Percentiles rank a stretch among this genome's conserved stretches.
phyloP scores from a whole-genome alignment of 768 basidiomycete species.

The Xerocomellus amylosporus region DNA sequence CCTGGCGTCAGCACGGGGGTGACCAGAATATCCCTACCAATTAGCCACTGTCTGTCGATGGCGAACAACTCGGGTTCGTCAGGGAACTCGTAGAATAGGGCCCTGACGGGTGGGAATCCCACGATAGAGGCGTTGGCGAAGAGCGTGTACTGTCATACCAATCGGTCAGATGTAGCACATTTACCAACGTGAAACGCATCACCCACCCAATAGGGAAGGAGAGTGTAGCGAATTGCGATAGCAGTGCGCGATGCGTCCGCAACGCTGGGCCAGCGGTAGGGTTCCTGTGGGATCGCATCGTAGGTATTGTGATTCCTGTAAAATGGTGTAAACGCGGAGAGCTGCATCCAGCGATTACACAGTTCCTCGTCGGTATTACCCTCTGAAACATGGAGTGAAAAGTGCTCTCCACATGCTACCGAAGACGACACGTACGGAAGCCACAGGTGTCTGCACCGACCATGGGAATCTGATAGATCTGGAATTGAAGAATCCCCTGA shows the following conservation, averaged over 20 bases:
- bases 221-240: slow-evolving; percentile 59
- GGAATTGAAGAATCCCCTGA: slow-evolving; percentile 78
- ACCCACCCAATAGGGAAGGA: slow-evolving; percentile 75
- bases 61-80: slow-evolving; percentile 60
- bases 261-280: slow-evolving; percentile 75
- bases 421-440: slow-evolving; percentile 17
- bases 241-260: slow-evolving; percentile 69
- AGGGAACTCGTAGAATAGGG: slow-evolving; percentile 77
- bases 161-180: slow-evolving; percentile 26
- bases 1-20: slow-evolving; percentile 73
- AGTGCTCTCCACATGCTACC: not conserved
- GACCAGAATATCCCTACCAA: slow-evolving; percentile 68
- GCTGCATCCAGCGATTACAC: slow-evolving; percentile 81
- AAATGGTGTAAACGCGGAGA: slow-evolving; percentile 75
- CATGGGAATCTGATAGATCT: slow-evolving; percentile 76
- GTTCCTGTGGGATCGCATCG: slow-evolving; percentile 70
- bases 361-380: slow-evolving; percentile 75
- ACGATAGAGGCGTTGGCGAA: slow-evolving; percentile 60
- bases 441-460: slow-evolving; percentile 68
- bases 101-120: slow-evolving; percentile 68
- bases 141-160: slow-evolving; percentile 52
- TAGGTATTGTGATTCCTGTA: slow-evolving; percentile 70
- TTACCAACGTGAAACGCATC: not conserved
- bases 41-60: slow-evolving; percentile 65
- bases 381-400: slow-evolving; percentile 8